phyloP scores from a whole-genome alignment of 1,139 yeast genomes.

The Sugiyamaella castrensis region DNA sequence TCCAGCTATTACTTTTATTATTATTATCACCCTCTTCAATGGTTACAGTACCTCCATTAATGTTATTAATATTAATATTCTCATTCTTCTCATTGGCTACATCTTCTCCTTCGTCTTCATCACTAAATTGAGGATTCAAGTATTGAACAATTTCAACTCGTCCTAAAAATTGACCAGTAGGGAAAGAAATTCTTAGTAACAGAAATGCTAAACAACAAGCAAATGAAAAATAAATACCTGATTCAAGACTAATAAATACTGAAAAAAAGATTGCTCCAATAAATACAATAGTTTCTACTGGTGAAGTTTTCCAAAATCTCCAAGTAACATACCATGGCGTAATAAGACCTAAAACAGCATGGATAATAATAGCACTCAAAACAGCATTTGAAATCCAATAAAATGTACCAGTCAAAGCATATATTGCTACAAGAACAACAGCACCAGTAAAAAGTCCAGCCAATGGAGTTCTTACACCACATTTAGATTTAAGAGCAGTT shows the following conservation, averaged over 20 bases:
- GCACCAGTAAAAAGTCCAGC: conserved; percentile 91
- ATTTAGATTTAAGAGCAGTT: conserved; percentile 89
- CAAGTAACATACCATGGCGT: conserved; percentile 70
- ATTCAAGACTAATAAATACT: conserved; percentile 77
- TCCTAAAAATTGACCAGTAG: conserved; percentile 81
- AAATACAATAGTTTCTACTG: conserved; percentile 75
- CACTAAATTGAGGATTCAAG: conserved; percentile 42
- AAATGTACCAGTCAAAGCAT: conserved; percentile 78
- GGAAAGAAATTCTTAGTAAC: conserved; percentile 72
- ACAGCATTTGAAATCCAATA: conserved; percentile 90
- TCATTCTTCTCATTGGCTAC: conserved; percentile 39
- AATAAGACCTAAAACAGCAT: conserved; percentile 88
- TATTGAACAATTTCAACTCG: conserved; percentile 46
- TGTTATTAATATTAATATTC: conserved; percentile 3
- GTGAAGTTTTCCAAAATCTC: conserved; percentile 72
- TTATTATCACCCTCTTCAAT: neutral
- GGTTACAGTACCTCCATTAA: neutral
- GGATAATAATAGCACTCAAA: conserved; percentile 82
- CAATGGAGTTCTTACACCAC: conserved; percentile 93
- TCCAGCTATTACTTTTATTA: neutral
- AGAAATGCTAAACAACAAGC: conserved; percentile 77
- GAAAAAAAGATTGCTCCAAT: conserved; percentile 73
- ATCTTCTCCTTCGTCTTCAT: too few relatives aligned
- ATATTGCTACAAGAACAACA: conserved; percentile 82
- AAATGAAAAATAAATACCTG: conserved; percentile 87